Percentiles rank a stretch among this genome's conserved stretches.
phyloP scores from a whole-genome alignment of 2,329 filamentous ascomycete species.

The Mollisiaceae sp. region DNA sequence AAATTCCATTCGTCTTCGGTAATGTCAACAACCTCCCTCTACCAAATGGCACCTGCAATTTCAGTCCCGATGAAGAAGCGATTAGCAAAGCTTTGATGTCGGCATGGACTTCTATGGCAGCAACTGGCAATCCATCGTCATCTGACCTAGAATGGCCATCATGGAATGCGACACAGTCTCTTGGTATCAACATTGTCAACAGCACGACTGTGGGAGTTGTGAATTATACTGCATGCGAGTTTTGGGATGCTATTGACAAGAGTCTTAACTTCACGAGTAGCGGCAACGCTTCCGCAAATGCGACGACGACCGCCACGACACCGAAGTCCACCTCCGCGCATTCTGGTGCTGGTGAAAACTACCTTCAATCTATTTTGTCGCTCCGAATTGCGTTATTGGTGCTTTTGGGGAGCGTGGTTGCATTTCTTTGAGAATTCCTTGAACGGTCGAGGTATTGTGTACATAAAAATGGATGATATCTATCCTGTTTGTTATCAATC shows the following conservation, averaged over 20 bases:
- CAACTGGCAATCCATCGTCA: slow-evolving; percentile 10
- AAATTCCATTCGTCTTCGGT: slow-evolving; percentile 16
- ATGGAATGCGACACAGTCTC: slow-evolving; percentile 8
- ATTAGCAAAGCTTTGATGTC: slow-evolving; percentile 5
- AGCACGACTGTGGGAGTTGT: not conserved
- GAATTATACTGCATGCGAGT: slow-evolving; percentile 10
- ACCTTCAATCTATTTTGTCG: not conserved
- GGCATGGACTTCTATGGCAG: slow-evolving; percentile 16
- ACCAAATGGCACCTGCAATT: slow-evolving; percentile 10
- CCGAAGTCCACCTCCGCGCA: not conserved
- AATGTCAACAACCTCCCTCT: slow-evolving; percentile 8
- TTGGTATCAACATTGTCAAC: slow-evolving; percentile 3
- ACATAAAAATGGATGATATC: too few relatives aligned
- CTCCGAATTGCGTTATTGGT: not conserved
- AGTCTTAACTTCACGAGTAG: slow-evolving; percentile 8
- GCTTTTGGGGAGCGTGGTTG: not conserved
- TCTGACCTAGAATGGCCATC: slow-evolving; percentile 8
- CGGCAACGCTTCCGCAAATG: not conserved
- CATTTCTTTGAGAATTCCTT: not conserved
- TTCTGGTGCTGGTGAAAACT: not conserved
- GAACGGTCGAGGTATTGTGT: not conserved
- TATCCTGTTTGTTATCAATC: too few relatives aligned
- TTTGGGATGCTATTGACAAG: slow-evolving; percentile 12
- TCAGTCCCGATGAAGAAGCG: not conserved
- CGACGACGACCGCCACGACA: not conserved